Percentiles rank a stretch among this genome's conserved stretches.
phyloP scores from a whole-genome alignment of 495 filamentous ascomycete species.

The Aspergillus cristatus region DNA sequence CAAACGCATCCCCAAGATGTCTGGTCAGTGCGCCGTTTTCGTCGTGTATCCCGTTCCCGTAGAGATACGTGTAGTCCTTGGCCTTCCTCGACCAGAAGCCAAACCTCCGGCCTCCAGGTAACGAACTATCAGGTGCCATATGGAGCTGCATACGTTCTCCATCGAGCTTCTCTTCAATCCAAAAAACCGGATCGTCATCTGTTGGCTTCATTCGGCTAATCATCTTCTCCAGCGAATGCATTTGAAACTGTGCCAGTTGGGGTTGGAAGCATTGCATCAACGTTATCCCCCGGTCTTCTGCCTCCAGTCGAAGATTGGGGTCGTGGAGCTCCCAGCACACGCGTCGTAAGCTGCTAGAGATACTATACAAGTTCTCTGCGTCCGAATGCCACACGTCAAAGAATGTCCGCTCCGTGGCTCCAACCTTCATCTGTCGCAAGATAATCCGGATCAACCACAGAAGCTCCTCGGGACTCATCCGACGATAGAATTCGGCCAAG shows the following conservation, averaged over 20 bases:
- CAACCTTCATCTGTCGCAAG: slow-evolving; percentile 95
- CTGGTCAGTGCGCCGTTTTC: slow-evolving; percentile 70
- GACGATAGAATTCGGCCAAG: slow-evolving; percentile 70
- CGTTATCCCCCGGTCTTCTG: slow-evolving; percentile 61
- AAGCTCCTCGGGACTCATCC: slow-evolving; percentile 89
- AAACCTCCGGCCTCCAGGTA: slow-evolving; percentile 65
- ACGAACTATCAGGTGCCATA: slow-evolving; percentile 62
- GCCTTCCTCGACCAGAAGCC: slow-evolving; percentile 92
- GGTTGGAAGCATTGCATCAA: slow-evolving; percentile 98
- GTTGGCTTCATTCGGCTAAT: slow-evolving; percentile 60
- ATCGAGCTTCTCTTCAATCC: slow-evolving; percentile 97
- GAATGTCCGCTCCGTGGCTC: slow-evolving; percentile 88
- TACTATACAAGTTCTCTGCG: slow-evolving; percentile 80
- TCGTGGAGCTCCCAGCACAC: slow-evolving; percentile 95
- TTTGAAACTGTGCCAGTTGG: slow-evolving; percentile 92
- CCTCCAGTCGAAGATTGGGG: slow-evolving; percentile 61
- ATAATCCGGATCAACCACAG: slow-evolving; percentile 94
- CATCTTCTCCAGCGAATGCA: slow-evolving; percentile 77
- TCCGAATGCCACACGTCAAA: slow-evolving; percentile 91
- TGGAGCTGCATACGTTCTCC: slow-evolving; percentile 97
- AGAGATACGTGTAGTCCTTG: slow-evolving; percentile 94
- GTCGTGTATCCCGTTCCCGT: slow-evolving; percentile 69
- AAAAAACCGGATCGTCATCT: slow-evolving; percentile 68
- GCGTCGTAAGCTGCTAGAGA: slow-evolving; percentile 79
- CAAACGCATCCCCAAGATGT: slow-evolving; percentile 70